Evolutionary conservation across 148 eudicot genomes (phyloP), one percentile per base, ranked within the genome.

Genomic region (Pharnaceum exiguum): DNA sequence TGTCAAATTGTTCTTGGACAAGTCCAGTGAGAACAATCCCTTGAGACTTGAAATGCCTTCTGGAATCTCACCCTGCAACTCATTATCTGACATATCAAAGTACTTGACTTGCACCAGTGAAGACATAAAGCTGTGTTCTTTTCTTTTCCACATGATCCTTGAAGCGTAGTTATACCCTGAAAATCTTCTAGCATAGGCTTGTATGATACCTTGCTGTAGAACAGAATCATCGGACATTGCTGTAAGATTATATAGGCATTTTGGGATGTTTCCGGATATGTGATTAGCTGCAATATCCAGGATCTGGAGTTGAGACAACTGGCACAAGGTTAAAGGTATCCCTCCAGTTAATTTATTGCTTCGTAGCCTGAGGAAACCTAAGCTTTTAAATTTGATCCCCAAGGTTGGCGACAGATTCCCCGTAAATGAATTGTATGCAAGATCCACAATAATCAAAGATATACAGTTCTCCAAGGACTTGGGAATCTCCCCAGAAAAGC

Each of bases 101-200:
- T 57, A 38, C 28, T 50, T 62, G 12, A 62, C 67, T 5, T 38
- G 21, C 0, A 48, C 27, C 29, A 62, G 6, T n/a, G 58, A 38
- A 0, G 11, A 5, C 45, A 33, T 51, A 6, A 62, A 51, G 22
- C 46, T 50, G 5, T 62, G 67, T 2, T 62, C 67, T 39, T 18
- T 29, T 53, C 57, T 40, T 51, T 62, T 62, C 67, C 67, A 62
- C 45, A 31, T 38, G 3, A 62, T 21, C 54, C 10, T 40, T 11
- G 57, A 27, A 38, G 57, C 19, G 29, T 62, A n/a, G n/a, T n/a
- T n/a, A n/a, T n/a, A n/a, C n/a, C n/a, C 64, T 2, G n/a, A 2
- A 0, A 40, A 37, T 10, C n/a, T n/a, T n/a, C n/a, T n/a, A n/a
- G 8, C 6, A 4, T 17, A 30, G 5, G 51, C 5, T 12, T 32